These are phyloP conservation scores for Rhodotorula glutinis DNA, from an alignment of 1,284 basidiomycete species.

Conservation along the genomic window DNA sequence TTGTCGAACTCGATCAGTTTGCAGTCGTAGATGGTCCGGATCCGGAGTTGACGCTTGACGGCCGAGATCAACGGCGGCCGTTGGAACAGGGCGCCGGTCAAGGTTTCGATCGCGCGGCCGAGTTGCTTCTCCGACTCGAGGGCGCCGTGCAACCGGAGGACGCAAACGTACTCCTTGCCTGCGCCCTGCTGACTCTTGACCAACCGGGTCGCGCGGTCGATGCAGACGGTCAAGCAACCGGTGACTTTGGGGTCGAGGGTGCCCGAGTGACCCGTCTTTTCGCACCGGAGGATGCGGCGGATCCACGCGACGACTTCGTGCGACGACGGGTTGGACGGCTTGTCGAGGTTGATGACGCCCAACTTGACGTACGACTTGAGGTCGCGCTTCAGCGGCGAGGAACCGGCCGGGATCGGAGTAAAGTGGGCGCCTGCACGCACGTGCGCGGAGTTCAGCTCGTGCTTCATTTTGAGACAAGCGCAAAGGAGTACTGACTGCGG, in stretches of 20 bases:
- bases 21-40: constrained; percentile 95
- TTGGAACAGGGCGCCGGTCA: constrained; percentile 98
- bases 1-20: constrained; percentile 97
- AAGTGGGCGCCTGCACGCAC: constrained; percentile 78
- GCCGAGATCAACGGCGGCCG: constrained; percentile 98
- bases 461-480: too few species aligned
- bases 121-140: constrained; percentile 79
- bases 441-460: not conserved
- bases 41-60: constrained; percentile 96
- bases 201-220: constrained; percentile 98
- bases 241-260: constrained; percentile 99
- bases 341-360: constrained; percentile 98
- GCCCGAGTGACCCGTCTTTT: constrained; percentile 98
- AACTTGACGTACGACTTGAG: constrained; percentile 89
- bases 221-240: constrained; percentile 97
- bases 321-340: constrained; percentile 99
- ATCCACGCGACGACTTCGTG: constrained; percentile 99
- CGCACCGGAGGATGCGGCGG: constrained; percentile 87
- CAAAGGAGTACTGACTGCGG: constrained; percentile 39
- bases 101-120: constrained; percentile 88
- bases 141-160: constrained; percentile 83
- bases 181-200: constrained; percentile 98
- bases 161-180: constrained; percentile 98
- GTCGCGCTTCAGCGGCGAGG: constrained; percentile 80
- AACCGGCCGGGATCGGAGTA: constrained; percentile 78